Base-by-base conservation (phyloP, 495 filamentous ascomycete genomes). In the Aspergillus coremiiformis region DNA sequence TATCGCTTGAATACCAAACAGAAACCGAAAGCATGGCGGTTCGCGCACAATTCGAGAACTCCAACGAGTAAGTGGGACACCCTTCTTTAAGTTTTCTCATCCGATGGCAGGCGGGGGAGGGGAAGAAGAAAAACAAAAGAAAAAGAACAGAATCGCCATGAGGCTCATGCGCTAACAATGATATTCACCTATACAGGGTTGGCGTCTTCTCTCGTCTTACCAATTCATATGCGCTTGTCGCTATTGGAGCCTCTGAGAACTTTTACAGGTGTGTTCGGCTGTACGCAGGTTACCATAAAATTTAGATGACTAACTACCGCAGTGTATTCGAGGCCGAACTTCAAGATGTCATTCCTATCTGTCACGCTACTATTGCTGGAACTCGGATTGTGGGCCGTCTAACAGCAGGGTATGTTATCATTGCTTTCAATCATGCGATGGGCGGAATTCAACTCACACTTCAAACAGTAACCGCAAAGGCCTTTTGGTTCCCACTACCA, bases 331-430 rank as follows among this genome's bases (percentile, higher is more conserved):
- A 98, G 75, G 83, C 93, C 50, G 93, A 98, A 74, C 77, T 98
- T 29, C 88, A 93, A 76, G 94, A 97, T 75, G 85, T 96, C 50
- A 95, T 98, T 49, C 93, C 93, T 54, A 95, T 97, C 72, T 96
- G 90, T 72, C 87, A 92, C 65, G 88, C 89, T 48, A 96, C 91
- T n/a, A 97, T 98, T 64, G 90, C 90, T 24, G 94, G 93, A 51
- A 98, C 92, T 29, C 78, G 92, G 53, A 97, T 98, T 67, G 84
- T 98, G 62, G 93, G 93, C 39, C 83, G 92, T 63, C 78, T 98
- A 73, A 96, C 94, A 51, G 88, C 91, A 65, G 93, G 90, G 89
- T 94, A 83, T 65, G 82, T 70, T 21, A 14, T 47, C 21, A n/a
- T 24, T 46, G 5, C 33, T 15, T 37, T 9, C 27, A 9, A 27